phyloP scores from a whole-genome alignment of 2,329 filamentous ascomycete species.

The Xylaria sp. region DNA sequence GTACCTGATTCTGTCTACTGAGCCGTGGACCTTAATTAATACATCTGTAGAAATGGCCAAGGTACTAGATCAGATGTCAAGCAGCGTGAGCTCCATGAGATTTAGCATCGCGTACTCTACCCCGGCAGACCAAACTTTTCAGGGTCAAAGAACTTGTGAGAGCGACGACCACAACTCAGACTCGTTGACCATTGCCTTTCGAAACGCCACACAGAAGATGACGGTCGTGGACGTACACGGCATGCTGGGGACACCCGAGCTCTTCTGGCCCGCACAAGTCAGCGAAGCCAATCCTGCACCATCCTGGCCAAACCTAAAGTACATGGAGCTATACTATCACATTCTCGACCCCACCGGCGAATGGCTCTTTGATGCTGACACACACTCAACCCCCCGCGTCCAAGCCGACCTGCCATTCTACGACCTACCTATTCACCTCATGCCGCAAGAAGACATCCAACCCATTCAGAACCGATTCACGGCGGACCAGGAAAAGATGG shows the following conservation, averaged over 20 bases:
- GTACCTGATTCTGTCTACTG: not conserved
- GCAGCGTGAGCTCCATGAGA: conserved; percentile 18
- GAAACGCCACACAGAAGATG: conserved; percentile 28
- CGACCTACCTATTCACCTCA: conserved; percentile 6
- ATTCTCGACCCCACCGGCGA: conserved; percentile 24
- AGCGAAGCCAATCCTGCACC: conserved; percentile 15
- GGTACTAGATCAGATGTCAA: conserved; percentile 17
- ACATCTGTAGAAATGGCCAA: conserved; percentile 26
- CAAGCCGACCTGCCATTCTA: conserved; percentile 20
- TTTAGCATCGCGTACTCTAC: conserved; percentile 24
- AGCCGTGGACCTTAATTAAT: not conserved
- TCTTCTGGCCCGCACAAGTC: conserved; percentile 29
- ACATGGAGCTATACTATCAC: conserved; percentile 29
- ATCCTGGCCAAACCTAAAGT: conserved; percentile 29
- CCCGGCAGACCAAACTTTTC: conserved; percentile 18
- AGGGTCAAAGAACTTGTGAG: not conserved
- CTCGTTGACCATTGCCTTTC: conserved; percentile 25
- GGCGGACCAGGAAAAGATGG: conserved; percentile 25
- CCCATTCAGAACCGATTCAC: conserved; percentile 28
- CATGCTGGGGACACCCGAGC: conserved; percentile 32
- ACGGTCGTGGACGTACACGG: conserved; percentile 20
- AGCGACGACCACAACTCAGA: not conserved
- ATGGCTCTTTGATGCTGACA: conserved; percentile 29
- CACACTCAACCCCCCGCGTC: not conserved
- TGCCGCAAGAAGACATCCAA: conserved; percentile 9